Evolutionary conservation across 2,329 filamentous ascomycete species (phyloP), one percentile per base, ranked within the genome.

Genomic region (Fusarium nodosum): DNA sequence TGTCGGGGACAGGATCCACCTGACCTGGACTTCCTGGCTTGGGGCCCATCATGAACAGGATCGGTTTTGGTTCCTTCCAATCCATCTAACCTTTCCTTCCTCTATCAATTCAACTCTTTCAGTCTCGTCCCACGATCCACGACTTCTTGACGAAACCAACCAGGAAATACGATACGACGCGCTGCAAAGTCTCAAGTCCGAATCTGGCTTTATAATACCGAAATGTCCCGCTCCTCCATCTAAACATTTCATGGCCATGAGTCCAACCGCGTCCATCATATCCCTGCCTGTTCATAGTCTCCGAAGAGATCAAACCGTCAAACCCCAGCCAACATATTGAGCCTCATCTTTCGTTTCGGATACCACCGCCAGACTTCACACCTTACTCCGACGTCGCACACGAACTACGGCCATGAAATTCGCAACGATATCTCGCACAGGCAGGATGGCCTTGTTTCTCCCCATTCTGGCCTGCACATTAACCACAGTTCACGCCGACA

Each of bases 401-500:
- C 46, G 41, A 22, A 46, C 45, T 33, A 30, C 26, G 34, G 31
- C 44, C 50, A 74, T 74, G 69, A 62, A 42, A 39, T 52, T 48
- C 26, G 42, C 62, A 13, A 64, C 50, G 50, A 58, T 45, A 18
- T 48, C 56, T 39, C 50, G 56, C 51, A 26, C 34, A n/a, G 31
- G 57, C 68, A 66, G 51, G 47, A 52, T 66, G 31, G 47, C 56
- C 16, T 33, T 68, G 31, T 46, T 72, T 45, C 33, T 72, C 24
- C 34, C 72, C 42, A 55, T 60, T 20, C 36, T 77, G 36, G 77
- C 73, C 60, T 75, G 74, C 56, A 74, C 73, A 55, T 64, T 75
- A 55, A 60, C 76, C 57, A 66, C 77, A 51, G 75, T 72, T 24
- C 48, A 79, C 62, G 77, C 78, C 44, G 75, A 80, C 56, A 63